Percentiles rank a stretch among this genome's conserved stretches.
Evolutionary conservation across 352 stramenopile genomes (phyloP).

Genomic region (Phytophthora crassamura): DNA sequence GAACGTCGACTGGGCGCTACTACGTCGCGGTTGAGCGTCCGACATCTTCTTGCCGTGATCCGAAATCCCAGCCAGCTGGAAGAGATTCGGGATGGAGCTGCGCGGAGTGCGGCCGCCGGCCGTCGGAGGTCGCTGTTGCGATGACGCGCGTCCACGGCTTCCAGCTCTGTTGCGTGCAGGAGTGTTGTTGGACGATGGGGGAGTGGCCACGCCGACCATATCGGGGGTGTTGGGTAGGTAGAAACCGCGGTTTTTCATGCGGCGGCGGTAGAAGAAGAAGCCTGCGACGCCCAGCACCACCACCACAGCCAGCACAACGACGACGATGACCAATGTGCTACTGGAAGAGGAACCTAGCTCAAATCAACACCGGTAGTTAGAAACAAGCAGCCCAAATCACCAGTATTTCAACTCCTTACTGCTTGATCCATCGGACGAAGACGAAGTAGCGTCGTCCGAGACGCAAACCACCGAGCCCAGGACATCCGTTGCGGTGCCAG

Average conservation of each 20-base stretch:
- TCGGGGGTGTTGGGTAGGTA: constrained; percentile 42
- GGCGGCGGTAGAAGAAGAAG: constrained; percentile 61
- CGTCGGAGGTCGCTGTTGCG: constrained; percentile 35
- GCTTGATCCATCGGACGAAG: constrained; percentile 24
- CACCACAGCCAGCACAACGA: constrained; percentile 54
- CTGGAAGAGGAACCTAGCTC: constrained; percentile 32
- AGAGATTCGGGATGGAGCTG: constrained; percentile 40
- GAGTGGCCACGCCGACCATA: constrained; percentile 43
- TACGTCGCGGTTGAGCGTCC: constrained; percentile 41
- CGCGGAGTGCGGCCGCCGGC: constrained; percentile 32
- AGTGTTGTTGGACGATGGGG: constrained; percentile 38
- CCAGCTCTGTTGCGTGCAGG: constrained; percentile 30
- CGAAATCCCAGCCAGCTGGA: constrained; percentile 37
- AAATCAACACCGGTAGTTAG: neutral
- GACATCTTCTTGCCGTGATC: constrained; percentile 46
- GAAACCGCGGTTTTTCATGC: constrained; percentile 47
- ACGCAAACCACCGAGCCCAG: constrained; percentile 68
- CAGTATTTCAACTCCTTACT: constrained; percentile 14
- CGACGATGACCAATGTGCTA: constrained; percentile 62
- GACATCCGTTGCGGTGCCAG: constrained; percentile 47
- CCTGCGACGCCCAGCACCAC: constrained; percentile 53
- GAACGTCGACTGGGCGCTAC: constrained; percentile 39
- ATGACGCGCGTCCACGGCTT: constrained; percentile 42
- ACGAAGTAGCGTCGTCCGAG: constrained; percentile 17
- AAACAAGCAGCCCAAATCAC: neutral